Base-by-base conservation (phyloP, 1,284 basidiomycete species). In the Volvariella volvacea region DNA sequence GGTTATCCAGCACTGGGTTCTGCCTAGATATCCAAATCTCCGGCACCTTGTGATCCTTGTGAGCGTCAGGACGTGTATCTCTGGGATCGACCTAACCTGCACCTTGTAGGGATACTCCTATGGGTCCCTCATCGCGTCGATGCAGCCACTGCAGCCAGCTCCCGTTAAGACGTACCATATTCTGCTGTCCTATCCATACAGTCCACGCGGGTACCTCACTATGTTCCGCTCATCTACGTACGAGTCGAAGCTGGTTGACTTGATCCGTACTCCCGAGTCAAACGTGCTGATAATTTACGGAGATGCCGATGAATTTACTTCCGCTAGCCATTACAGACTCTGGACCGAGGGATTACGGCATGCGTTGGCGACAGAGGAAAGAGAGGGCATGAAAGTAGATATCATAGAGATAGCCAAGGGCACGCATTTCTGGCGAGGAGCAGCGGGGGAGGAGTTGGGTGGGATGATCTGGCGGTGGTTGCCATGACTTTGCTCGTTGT, bases 141-240 rank as follows among this genome's bases (percentile, higher is more conserved):
- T 81, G 43, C 77, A 78, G 47, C 78, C 82, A 1, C 57, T 73
- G 14, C 61, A 74, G 2, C 58, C 66, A 0, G 51, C 65, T 15
- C 64, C 67, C 14, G 57, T 83, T 41, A 67, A 65, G 51, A 81
- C 77, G 0, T 74, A 71, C 8, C 81, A 88, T 57, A 66, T 90
- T 39, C 62, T 92, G 31, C 60, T 92, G 17, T 89, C 86, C 1
- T 91, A 91, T 54, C 88, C 88, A 0, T 65, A 90, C 4, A 77
- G 80, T 4, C 79, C 81, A 9, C 70, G 84, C 33, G 68, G 70
- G 20, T 74, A 82, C 55, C 66, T 92, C 28, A 89, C 87, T 3
- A 58, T 82, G 40, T 89, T 91, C 66, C 68, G 69, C 40, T 66
- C 78, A 1, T 62, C 63, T 3, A 63, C 64, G 10, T 86, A 88